These are phyloP conservation scores for Paramyrothecium sp. DNA, from an alignment of 2,329 filamentous ascomycete species.

Conservation along the genomic window DNA sequence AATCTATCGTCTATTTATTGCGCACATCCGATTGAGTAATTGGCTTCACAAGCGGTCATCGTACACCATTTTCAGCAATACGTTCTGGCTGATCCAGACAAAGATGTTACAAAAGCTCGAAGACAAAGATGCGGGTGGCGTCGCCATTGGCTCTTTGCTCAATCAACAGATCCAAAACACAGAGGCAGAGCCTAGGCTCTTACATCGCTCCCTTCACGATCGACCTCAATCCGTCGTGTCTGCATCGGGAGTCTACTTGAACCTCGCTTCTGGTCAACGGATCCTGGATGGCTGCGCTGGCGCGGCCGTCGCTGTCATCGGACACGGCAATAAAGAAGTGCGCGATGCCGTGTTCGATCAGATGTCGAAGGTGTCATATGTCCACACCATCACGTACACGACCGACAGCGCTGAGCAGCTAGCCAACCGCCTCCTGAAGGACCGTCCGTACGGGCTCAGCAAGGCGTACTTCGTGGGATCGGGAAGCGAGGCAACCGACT, in stretches of 20 bases:
- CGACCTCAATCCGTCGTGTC: slow-evolving; percentile 35
- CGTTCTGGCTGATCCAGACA: too few species aligned
- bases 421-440: slow-evolving; percentile 32
- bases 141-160: too few species aligned
- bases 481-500: slow-evolving; percentile 41
- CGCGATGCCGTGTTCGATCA: slow-evolving; percentile 58
- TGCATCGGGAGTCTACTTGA: slow-evolving; percentile 36
- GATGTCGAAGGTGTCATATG: slow-evolving; percentile 52
- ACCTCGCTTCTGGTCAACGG: slow-evolving; percentile 25
- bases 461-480: slow-evolving; percentile 34
- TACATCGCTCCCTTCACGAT: slow-evolving; percentile 31
- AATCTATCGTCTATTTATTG: too few species aligned
- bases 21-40: too few species aligned
- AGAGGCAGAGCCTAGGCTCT: slow-evolving; percentile 16
- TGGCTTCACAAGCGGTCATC: too few species aligned
- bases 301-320: slow-evolving; percentile 57
- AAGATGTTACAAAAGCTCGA: too few species aligned
- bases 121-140: too few species aligned
- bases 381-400: slow-evolving; percentile 33
- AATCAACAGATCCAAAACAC: neutral
- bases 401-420: slow-evolving; percentile 47
- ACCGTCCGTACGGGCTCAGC: slow-evolving; percentile 31
- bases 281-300: slow-evolving; percentile 73
- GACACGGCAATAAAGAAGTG: slow-evolving; percentile 63
- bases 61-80: too few species aligned